Evolutionary conservation across 2,329 filamentous ascomycete species (phyloP).

Genomic region (Fusarium fujikuroi): DNA sequence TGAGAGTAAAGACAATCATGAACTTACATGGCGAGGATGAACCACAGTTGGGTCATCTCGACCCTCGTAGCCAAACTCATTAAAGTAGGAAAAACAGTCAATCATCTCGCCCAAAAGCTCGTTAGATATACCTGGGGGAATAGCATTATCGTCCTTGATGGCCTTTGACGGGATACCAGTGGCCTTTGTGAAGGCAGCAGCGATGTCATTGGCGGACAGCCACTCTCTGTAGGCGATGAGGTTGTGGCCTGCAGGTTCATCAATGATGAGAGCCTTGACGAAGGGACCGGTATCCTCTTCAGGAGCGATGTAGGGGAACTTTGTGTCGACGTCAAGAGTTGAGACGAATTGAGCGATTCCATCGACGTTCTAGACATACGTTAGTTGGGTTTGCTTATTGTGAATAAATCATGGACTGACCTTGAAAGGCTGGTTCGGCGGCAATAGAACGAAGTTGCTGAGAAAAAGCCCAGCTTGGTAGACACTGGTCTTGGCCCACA

Average conservation of each 20-base stretch:
- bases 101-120: conserved; percentile 13
- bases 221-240: conserved; percentile 41
- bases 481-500: conserved; percentile 40
- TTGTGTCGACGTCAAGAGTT: conserved; percentile 18
- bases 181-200: conserved; percentile 24
- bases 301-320: conserved; percentile 38
- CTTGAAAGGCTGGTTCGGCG: conserved; percentile 14
- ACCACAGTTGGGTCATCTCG: conserved; percentile 23
- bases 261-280: conserved; percentile 35
- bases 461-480: conserved; percentile 34
- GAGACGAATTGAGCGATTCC: conserved; percentile 36
- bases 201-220: conserved; percentile 32
- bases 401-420: neutral
- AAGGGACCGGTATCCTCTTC: conserved; percentile 43
- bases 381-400: neutral
- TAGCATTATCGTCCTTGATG: neutral
- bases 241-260: conserved; percentile 33
- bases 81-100: conserved; percentile 23
- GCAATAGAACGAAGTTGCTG: conserved; percentile 10
- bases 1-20: neutral
- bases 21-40: conserved; percentile 24
- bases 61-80: conserved; percentile 31
- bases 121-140: neutral
- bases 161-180: conserved; percentile 16
- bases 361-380: conserved; percentile 8